A percentile compares a stretch with the other conserved stretches of the same genome.
Evolutionary conservation across 805 yeast species (phyloP).

Genomic region (Wickerhamiella nectarea): DNA sequence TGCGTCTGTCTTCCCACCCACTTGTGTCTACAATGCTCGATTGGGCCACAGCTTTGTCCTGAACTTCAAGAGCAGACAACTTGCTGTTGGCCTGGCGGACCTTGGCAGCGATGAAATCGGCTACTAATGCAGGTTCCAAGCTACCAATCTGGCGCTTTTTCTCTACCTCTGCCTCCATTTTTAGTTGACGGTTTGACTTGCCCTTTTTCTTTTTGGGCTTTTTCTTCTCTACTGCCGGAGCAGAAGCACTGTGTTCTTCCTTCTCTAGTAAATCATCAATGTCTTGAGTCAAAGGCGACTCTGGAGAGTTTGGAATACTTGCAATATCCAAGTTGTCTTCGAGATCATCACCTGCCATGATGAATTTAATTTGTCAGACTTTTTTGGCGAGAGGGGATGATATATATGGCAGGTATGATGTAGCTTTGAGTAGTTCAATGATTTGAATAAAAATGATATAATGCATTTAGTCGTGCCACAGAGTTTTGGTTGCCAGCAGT

Average conservation of each 20-base stretch:
- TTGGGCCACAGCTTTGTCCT: slow-evolving; percentile 47
- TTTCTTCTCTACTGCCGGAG: slow-evolving; percentile 15
- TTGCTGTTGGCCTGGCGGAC: slow-evolving; percentile 42
- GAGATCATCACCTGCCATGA: slow-evolving; percentile 46
- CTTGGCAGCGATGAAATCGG: slow-evolving; percentile 51
- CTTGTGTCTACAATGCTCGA: slow-evolving; percentile 49
- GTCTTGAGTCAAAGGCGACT: slow-evolving; percentile 28
- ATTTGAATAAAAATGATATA: too few relatives aligned
- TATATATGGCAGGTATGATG: too few relatives aligned
- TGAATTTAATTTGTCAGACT: neutral
- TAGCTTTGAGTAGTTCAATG: too few relatives aligned
- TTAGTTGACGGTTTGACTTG: slow-evolving; percentile 13
- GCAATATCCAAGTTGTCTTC: slow-evolving; percentile 53
- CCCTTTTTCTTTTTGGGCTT: slow-evolving; percentile 17
- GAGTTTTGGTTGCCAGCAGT: too few relatives aligned
- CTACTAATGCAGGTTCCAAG: slow-evolving; percentile 44
- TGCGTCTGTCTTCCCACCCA: slow-evolving; percentile 40
- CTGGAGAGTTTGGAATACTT: slow-evolving; percentile 12
- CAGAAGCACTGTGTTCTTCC: neutral
- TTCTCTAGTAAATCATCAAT: slow-evolving; percentile 22
- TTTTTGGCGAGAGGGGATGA: too few relatives aligned
- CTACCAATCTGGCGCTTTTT: slow-evolving; percentile 43
- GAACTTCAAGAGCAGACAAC: slow-evolving; percentile 60
- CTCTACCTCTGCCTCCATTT: slow-evolving; percentile 24
- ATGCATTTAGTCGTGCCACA: too few relatives aligned